phyloP scores from a whole-genome alignment of 2,329 filamentous ascomycete species.

The Fusarium concolor region DNA sequence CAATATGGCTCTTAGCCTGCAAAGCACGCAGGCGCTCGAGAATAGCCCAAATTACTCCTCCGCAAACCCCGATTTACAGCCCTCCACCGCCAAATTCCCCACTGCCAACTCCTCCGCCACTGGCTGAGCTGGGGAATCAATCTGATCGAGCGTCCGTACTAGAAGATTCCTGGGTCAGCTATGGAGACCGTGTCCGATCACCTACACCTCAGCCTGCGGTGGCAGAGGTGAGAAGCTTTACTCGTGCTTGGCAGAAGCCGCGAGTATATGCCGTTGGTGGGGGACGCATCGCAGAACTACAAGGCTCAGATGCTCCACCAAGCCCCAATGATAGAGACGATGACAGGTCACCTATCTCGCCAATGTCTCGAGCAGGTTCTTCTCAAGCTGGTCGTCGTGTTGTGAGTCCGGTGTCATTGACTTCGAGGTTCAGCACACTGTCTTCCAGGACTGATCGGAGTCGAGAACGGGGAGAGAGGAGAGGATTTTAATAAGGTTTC shows the following conservation, averaged over 20 bases:
- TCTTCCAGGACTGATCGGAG: conserved; percentile 9
- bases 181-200: conserved; percentile 37
- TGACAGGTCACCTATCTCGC: conserved; percentile 13
- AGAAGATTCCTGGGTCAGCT: conserved; percentile 31
- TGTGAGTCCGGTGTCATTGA: conserved; percentile 20
- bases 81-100: conserved; percentile 4
- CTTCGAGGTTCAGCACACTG: conserved; percentile 17
- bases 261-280: conserved; percentile 38
- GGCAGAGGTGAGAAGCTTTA: conserved; percentile 41
- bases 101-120: not conserved
- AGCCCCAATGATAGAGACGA: not conserved
- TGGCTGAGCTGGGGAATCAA: conserved; percentile 12
- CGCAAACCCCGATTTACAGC: not conserved
- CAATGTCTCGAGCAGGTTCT: conserved; percentile 6
- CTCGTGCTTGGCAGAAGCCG: conserved; percentile 40
- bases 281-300: conserved; percentile 15
- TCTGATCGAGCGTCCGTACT: conserved; percentile 11
- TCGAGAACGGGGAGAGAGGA: conserved; percentile 2
- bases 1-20: conserved; percentile 27
- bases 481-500: not conserved
- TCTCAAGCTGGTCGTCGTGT: not conserved
- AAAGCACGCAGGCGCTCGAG: conserved; percentile 11
- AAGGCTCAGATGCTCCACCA: not conserved
- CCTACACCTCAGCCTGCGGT: conserved; percentile 44
- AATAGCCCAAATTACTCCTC: not conserved